Conservation (phyloP, 2,329 filamentous ascomycete species). For the Hirsutella rhossiliensis region DNA sequence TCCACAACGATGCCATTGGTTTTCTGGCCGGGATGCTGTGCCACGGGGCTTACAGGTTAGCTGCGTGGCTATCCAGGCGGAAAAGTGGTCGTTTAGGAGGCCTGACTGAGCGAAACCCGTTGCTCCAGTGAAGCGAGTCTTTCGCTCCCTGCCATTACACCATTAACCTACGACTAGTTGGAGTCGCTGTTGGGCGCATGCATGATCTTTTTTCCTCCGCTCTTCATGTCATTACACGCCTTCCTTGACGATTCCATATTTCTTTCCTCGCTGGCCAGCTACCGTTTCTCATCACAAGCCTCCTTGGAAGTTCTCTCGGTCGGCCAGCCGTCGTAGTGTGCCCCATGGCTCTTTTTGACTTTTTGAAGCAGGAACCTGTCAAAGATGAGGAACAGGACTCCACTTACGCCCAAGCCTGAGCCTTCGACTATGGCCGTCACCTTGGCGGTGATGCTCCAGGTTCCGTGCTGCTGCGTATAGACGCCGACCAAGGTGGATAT, state of each 20-base stretch:
- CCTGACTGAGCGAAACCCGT: constrained; percentile 16
- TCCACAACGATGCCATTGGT: constrained; percentile 81
- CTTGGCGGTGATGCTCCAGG: constrained; percentile 29
- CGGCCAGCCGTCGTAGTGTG: no score
- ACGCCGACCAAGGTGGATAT: constrained; percentile 22
- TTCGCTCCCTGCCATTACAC: constrained; percentile 6
- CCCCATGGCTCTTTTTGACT: no score
- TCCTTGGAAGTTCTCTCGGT: no score
- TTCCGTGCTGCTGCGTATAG: constrained; percentile 32
- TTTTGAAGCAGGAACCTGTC: no score
- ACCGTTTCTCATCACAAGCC: no score
- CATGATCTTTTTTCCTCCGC: no score
- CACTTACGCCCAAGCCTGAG: constrained; percentile 8
- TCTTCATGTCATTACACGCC: no score
- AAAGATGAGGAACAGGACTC: no score
- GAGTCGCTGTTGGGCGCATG: no score
- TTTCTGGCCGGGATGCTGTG: constrained; percentile 75
- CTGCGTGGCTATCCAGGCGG: constrained; percentile 29
- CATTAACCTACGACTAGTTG: no score
- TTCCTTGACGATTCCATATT: no score
- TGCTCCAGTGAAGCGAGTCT: constrained; percentile 12
- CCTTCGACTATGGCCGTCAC: constrained; percentile 23
- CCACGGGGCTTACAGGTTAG: constrained; percentile 52
- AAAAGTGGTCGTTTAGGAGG: constrained; percentile 10
- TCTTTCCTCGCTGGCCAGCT: no score